Evolutionary conservation across 176 grass and related monocot genomes (phyloP), one percentile per base, ranked within the genome.

Genomic region (Juncus effusus): DNA sequence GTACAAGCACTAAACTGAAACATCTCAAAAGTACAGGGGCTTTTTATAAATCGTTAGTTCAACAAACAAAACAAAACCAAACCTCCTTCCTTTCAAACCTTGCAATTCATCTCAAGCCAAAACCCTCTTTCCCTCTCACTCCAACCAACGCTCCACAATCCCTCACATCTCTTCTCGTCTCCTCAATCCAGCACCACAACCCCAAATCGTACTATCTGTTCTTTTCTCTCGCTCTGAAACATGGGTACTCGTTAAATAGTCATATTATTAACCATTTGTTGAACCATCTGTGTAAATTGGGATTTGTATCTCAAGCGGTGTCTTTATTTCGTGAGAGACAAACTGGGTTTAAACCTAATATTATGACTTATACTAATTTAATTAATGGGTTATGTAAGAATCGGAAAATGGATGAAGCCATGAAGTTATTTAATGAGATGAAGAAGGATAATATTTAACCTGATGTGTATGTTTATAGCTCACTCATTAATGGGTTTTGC

Each of bases 291-390:
- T 83, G 66, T 19, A 60, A 73, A 56, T 42, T 11, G 4, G 36
- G 2, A 45, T 61, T 66, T n/a, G 53, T 78, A 7, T 57, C 67
- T 38, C 56, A 78, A 40, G 75, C 81, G 7, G 3, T 78, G 16
- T 54, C 52, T 58, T n/a, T 84, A 13, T 78, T 84, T 57, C 62
- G 69, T 6, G 81, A 28, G 19, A 47, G 44, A 47, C 0, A 47
- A 47, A 47, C 56, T 16, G 67, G 50, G 3, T 28, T 62, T 10
- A 51, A 2, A 4, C 67, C 67, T 5, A 52, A 84, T 74, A 44
- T 78, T 13, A 38, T 78, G 54, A 69, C 56, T 69, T 83, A 84
- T 68, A 68, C 40, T 16, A 66, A 53, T 7, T 65, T 84, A 47
- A 67, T 78, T 3, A 63, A 62, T 54, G 81, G 69, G 2, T 45